These are phyloP conservation scores for Butyriboletus loyo DNA, from an alignment of 768 basidiomycete species.

Conservation along the genomic window DNA sequence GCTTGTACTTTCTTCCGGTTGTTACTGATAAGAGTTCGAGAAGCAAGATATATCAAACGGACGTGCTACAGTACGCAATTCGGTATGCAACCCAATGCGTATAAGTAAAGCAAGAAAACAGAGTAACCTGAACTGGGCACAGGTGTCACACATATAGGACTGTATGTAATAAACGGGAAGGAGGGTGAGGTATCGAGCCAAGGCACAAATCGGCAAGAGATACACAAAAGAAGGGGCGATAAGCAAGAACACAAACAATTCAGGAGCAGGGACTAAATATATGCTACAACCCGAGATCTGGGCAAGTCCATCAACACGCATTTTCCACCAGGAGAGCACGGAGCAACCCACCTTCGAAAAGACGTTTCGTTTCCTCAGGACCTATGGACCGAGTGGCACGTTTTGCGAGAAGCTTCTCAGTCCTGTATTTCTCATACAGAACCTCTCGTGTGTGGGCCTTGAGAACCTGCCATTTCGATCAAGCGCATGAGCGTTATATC, in stretches of 20 bases:
- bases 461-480: conserved; percentile 51
- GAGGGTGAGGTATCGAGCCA: conserved; percentile 2
- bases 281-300: conserved; percentile 48
- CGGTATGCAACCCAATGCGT: conserved; percentile 21
- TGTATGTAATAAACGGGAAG: conserved; percentile 8
- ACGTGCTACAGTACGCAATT: conserved; percentile 22
- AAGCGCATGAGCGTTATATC: conserved; percentile 1
- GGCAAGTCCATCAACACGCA: conserved; percentile 21
- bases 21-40: conserved; percentile 2
- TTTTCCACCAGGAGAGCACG: conserved; percentile 17
- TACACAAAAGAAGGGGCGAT: conserved; percentile 9
- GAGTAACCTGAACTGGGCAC: conserved; percentile 14
- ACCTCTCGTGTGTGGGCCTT: conserved; percentile 85
- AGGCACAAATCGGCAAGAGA: conserved; percentile 5
- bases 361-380: conserved; percentile 66
- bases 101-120: conserved; percentile 23
- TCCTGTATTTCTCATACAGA: conserved; percentile 90
- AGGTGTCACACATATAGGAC: conserved; percentile 20
- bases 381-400: conserved; percentile 79
- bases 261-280: conserved; percentile 22
- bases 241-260: conserved; percentile 23
- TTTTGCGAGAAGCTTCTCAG: conserved; percentile 84
- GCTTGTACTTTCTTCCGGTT: conserved; percentile 2
- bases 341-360: conserved; percentile 61
- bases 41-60: conserved; percentile 22